Conservation (phyloP, 768 basidiomycete species). For the Pilatotrama ljubarskyi region DNA sequence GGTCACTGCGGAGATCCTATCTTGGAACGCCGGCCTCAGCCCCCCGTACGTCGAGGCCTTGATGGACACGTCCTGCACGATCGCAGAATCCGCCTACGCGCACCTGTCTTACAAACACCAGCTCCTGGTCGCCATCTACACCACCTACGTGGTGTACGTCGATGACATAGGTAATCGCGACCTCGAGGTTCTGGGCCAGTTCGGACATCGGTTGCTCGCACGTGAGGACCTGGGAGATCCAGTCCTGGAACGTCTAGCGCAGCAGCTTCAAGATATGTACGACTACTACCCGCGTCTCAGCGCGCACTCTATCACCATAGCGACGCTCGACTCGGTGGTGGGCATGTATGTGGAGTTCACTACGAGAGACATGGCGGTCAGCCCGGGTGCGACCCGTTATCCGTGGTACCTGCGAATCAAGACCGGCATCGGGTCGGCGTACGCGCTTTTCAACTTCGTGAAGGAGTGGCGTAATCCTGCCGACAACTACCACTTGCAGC, state of each 20-base stretch:
- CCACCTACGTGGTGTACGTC: conserved; percentile 36
- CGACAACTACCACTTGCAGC: conserved; percentile 36
- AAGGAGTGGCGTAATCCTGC: conserved; percentile 30
- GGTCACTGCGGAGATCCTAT: not conserved
- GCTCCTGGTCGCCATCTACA: conserved; percentile 42
- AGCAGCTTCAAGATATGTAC: conserved; percentile 33
- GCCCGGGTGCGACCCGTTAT: conserved; percentile 27
- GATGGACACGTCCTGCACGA: not conserved
- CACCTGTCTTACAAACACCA: conserved; percentile 24
- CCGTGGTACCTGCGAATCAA: conserved; percentile 27
- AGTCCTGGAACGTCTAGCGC: conserved; percentile 37
- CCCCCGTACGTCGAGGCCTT: not conserved
- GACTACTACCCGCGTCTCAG: conserved; percentile 31
- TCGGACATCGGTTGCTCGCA: conserved; percentile 35
- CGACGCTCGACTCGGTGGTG: conserved; percentile 38
- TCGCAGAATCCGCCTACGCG: conserved; percentile 11
- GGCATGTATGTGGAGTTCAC: conserved; percentile 36
- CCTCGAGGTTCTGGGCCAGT: conserved; percentile 30
- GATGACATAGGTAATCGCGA: conserved; percentile 37
- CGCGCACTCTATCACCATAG: conserved; percentile 27
- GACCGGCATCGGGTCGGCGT: conserved; percentile 39
- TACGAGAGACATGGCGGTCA: conserved; percentile 28
- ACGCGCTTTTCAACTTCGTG: conserved; percentile 31
- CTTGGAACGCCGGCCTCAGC: not conserved
- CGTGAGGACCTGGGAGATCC: conserved; percentile 32